Conservation (phyloP, 352 stramenopile genomes). For the Phytophthora sojae region DNA sequence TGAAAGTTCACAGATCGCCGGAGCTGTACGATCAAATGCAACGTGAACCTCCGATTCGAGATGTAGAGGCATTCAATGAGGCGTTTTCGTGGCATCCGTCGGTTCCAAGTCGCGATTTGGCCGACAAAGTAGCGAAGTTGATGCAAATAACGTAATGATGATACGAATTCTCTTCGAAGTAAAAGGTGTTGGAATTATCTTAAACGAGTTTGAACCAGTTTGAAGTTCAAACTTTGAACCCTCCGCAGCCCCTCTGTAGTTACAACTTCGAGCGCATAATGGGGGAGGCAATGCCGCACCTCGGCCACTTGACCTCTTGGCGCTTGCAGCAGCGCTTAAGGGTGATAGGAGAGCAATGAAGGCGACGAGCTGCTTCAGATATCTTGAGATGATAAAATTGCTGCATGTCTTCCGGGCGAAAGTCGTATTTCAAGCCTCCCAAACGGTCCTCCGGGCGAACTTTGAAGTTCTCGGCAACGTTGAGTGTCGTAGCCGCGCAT, state of each 20-base stretch:
- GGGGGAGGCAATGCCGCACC: not conserved
- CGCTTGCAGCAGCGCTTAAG: constrained; percentile 12
- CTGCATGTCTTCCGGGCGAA: not conserved
- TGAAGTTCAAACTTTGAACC: no score
- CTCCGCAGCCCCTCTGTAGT: not conserved
- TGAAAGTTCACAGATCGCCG: constrained; percentile 43
- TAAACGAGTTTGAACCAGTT: no score
- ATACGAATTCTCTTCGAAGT: not conserved
- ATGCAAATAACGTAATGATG: not conserved
- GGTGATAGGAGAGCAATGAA: constrained; percentile 1
- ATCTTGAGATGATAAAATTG: not conserved
- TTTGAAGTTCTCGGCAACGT: not conserved
- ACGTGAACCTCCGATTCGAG: constrained; percentile 37
- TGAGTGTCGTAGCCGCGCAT: not conserved
- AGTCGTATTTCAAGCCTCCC: not conserved
- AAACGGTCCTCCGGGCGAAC: not conserved
- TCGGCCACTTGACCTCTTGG: constrained; percentile 10
- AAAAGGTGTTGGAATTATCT: not conserved
- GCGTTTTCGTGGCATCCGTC: constrained; percentile 57
- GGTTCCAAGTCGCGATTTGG: constrained; percentile 26
- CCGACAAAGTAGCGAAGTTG: constrained; percentile 12
- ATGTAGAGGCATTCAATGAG: constrained; percentile 40
- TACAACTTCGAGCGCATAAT: not conserved
- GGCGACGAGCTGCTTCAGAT: not conserved
- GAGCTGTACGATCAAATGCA: constrained; percentile 50